phyloP scores from a whole-genome alignment of 129 eudicot species.

The Lactuca saligna region DNA sequence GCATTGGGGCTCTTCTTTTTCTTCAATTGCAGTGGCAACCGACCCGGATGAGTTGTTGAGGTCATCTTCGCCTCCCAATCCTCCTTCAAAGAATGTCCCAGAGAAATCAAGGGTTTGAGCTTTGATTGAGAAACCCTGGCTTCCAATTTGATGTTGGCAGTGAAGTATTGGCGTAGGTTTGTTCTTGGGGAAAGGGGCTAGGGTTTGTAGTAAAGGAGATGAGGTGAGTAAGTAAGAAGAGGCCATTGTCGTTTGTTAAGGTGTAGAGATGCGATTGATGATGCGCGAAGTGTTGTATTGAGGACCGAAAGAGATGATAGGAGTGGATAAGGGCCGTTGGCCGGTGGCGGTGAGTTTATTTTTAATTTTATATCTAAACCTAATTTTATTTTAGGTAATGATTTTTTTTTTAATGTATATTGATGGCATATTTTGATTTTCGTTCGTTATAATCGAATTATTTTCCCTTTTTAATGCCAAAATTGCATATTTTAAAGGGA shows the following conservation, averaged over 20 bases:
- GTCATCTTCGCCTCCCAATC: conserved; percentile 62
- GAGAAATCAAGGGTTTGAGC: conserved; percentile 69
- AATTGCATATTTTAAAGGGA: no score
- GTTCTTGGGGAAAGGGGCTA: conserved; percentile 29
- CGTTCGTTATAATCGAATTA: no score
- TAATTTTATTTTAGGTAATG: neutral
- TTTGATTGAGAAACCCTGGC: conserved; percentile 36
- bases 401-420: no score
- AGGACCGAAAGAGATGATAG: conserved; percentile 25
- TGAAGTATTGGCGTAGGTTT: conserved; percentile 14
- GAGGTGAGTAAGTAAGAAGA: conserved; percentile 27
- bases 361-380: neutral
- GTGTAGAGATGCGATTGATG: conserved; percentile 22
- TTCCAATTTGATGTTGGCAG: conserved; percentile 22
- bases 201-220: conserved; percentile 31
- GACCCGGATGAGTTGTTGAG: conserved; percentile 43
- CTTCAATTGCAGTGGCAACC: conserved; percentile 52
- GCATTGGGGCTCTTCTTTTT: conserved; percentile 80
- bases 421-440: neutral
- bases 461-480: no score
- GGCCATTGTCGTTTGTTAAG: conserved; percentile 28
- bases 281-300: conserved; percentile 1
- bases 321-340: conserved; percentile 34
- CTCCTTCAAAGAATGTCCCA: conserved; percentile 80
- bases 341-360: neutral